These are phyloP conservation scores for Prunus mume DNA, from an alignment of 306 rosid species.

Conservation along the genomic window DNA sequence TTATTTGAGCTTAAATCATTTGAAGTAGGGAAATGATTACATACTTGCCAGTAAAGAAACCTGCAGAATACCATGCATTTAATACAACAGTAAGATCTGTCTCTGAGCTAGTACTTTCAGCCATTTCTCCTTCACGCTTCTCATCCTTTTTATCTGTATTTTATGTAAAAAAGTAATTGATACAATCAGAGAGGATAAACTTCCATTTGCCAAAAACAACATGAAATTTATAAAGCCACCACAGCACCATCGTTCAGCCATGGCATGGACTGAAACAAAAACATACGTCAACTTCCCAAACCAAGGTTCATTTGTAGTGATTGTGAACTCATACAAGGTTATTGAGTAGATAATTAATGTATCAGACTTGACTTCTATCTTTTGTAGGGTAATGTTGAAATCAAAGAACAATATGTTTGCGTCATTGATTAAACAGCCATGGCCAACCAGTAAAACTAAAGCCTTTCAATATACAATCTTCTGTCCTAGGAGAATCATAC, in stretches of 20 bases:
- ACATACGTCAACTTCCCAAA: not conserved
- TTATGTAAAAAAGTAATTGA: conserved; percentile 7
- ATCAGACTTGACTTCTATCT: not conserved
- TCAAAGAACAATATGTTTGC: not conserved
- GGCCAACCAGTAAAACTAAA: not conserved
- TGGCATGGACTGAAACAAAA: not conserved
- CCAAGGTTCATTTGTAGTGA: not conserved
- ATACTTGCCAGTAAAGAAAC: conserved; percentile 84
- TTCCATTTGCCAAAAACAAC: not conserved
- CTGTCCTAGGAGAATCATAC: not conserved
- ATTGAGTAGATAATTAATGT: not conserved
- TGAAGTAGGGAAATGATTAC: not conserved
- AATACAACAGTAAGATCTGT: conserved; percentile 59
- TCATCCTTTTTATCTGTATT: conserved; percentile 42
- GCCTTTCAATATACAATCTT: not conserved
- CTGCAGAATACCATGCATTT: conserved; percentile 95
- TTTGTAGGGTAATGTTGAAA: not conserved
- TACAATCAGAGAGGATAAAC: conserved; percentile 4
- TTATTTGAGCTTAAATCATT: not conserved
- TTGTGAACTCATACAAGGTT: not conserved
- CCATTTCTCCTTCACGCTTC: conserved; percentile 20
- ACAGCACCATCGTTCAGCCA: not conserved
- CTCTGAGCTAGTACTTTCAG: conserved; percentile 41
- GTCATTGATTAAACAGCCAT: not conserved
- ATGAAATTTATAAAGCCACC: not conserved